Base-by-base conservation (phyloP, 2,329 filamentous ascomycete genomes). In the Helicocarpus griseus region DNA sequence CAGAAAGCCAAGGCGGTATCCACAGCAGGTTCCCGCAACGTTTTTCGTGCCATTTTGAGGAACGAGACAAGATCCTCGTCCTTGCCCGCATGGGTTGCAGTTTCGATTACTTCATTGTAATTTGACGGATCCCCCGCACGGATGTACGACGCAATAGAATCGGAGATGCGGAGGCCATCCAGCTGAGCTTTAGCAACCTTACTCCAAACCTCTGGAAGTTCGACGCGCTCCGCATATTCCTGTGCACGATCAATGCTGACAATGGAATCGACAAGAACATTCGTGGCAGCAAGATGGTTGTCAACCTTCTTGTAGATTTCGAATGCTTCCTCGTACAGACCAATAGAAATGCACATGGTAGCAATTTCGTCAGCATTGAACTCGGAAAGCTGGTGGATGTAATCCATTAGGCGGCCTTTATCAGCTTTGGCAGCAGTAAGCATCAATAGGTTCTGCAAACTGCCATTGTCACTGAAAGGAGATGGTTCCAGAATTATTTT, bases 401-500 rank as follows among this genome's bases (percentile, higher is more conserved):
- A 98, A 66, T 91, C 87, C 82, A 95, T 94, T 52, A 98, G 83
- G 61, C 89, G 87, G 48, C 85, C 81, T 75, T 96, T 95, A 70
- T 98, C 94, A 11, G 93, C 90, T 76, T 96, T 96, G 61, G 89
- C 89, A 41, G 94, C 93, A 24, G 93, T 98, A 63, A 97, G 85
- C 77, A 98, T 88, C 55, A 98, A 81, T 54, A 98, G 74, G 70
- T 98, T 98, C 72, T 98, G 94, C 53, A 98, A 77, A 68, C 88
- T 96, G 64, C 89, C 82, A 71, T 98, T 98, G 73, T 98, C 94
- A 63, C 89, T 96, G 77, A 98, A 98, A 4, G 88, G 88, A 4
- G 91, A 95, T n/a, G 93, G 94, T 76, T 98, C 93, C n/a, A 98
- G 77, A 29, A 98, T 91, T 60, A 98, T 98, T 82, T 97, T 98